Percentiles rank a stretch among this genome's conserved stretches.
Evolutionary conservation across 1,284 basidiomycete species (phyloP).

Genomic region (Golubevia pallescens): DNA sequence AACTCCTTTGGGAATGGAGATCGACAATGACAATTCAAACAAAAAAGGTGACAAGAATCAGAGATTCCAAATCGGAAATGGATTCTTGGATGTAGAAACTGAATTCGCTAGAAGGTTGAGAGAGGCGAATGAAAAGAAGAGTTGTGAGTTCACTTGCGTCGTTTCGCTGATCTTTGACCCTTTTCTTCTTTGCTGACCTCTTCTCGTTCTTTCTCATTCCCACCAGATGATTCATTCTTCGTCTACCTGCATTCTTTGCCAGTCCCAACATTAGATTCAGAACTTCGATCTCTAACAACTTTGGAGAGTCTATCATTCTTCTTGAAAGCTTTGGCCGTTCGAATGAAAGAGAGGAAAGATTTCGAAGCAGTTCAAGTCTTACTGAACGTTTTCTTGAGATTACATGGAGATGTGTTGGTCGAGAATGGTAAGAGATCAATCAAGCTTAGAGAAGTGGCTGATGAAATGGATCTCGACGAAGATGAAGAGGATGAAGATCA

Average conservation of each 20-base stretch:
- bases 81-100: slow-evolving; percentile 71
- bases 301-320: slow-evolving; percentile 73
- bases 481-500: slow-evolving; percentile 15
- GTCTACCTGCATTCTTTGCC: slow-evolving; percentile 83
- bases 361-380: slow-evolving; percentile 95
- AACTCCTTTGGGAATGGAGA: slow-evolving; percentile 4
- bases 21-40: slow-evolving; percentile 1
- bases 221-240: slow-evolving; percentile 71
- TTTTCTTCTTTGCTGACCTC: not conserved
- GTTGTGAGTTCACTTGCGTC: slow-evolving; percentile 70
- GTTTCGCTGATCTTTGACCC: not conserved
- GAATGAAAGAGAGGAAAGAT: slow-evolving; percentile 80
- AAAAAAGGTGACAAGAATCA: slow-evolving; percentile 50
- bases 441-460: too few species aligned
- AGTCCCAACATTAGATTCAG: slow-evolving; percentile 87
- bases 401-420: slow-evolving; percentile 83
- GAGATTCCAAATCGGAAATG: slow-evolving; percentile 68
- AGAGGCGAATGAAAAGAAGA: slow-evolving; percentile 70
- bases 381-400: slow-evolving; percentile 79
- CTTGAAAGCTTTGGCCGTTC: slow-evolving; percentile 75
- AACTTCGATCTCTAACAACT: slow-evolving; percentile 75
- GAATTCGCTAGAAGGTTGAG: slow-evolving; percentile 75
- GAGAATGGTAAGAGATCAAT: too few species aligned
- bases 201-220: not conserved
- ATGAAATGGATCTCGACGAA: slow-evolving; percentile 8